Evolutionary conservation across 257 asterid species (phyloP).

Genomic region (Anisodus tanguticus): DNA sequence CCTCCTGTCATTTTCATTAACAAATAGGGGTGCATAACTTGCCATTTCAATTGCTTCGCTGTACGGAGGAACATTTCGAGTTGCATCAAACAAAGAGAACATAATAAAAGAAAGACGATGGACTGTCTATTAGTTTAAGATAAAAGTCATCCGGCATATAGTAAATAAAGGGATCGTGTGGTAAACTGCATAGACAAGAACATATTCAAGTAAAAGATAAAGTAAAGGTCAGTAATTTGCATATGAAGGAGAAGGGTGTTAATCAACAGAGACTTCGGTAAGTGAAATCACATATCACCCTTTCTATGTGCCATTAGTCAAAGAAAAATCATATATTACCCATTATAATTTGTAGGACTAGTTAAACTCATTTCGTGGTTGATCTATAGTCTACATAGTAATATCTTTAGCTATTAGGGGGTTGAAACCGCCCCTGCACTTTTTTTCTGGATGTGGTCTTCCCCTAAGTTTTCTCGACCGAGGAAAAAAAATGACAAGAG

Average conservation of each 20-base stretch:
- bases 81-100: constrained; percentile 16
- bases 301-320: not conserved
- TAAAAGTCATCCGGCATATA: not conserved
- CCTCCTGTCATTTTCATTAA: constrained; percentile 74
- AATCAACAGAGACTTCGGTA: not conserved
- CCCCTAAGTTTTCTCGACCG: not conserved
- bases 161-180: not conserved
- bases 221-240: not conserved
- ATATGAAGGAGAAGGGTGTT: not conserved
- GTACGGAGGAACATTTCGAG: constrained; percentile 37
- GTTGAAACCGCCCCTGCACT: not conserved
- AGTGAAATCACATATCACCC: constrained; percentile 9
- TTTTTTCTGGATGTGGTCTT: not conserved
- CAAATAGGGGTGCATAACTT: constrained; percentile 90
- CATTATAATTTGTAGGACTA: not conserved
- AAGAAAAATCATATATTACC: not conserved
- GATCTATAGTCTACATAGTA: not conserved
- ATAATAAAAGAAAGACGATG: not conserved
- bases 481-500: not conserved
- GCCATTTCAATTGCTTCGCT: constrained; percentile 89
- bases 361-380: not conserved
- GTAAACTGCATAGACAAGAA: not conserved
- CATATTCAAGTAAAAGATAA: not conserved
- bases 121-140: not conserved
- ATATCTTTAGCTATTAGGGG: not conserved